A percentile compares a stretch with the other conserved stretches of the same genome.
phyloP scores from a whole-genome alignment of 2,329 filamentous ascomycete genomes.

The Epicoccum sorghinum region DNA sequence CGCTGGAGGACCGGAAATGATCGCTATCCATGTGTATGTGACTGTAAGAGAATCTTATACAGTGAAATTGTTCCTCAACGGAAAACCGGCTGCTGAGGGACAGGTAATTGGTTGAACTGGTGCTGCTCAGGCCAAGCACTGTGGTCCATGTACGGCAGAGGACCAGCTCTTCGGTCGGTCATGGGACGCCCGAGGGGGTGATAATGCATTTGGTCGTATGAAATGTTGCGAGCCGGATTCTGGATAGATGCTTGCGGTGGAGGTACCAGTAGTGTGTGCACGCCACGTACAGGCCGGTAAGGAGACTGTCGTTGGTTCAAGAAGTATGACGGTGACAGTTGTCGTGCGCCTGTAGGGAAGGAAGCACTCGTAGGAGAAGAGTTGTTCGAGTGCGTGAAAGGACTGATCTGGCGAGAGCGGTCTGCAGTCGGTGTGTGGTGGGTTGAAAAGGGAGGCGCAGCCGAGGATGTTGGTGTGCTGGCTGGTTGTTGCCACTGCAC shows the following conservation, averaged over 20 bases:
- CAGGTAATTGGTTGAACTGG: conserved; percentile 48
- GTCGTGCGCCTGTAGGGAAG: conserved; percentile 68
- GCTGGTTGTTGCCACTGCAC: conserved; percentile 58
- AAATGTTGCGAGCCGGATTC: conserved; percentile 51
- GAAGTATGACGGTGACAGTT: conserved; percentile 86
- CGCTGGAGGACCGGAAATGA: conserved; percentile 16
- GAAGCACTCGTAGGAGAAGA: conserved; percentile 74
- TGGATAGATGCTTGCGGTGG: conserved; percentile 81
- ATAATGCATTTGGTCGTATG: conserved; percentile 58
- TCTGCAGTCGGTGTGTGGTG: conserved; percentile 40
- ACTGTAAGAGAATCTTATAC: conserved; percentile 13
- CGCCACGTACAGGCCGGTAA: conserved; percentile 86
- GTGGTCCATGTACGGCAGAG: conserved; percentile 52
- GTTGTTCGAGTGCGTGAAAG: conserved; percentile 59
- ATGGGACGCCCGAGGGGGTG: conserved; percentile 55
- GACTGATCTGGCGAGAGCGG: conserved; percentile 58
- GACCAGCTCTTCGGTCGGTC: conserved; percentile 53
- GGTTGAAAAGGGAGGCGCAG: conserved; percentile 34
- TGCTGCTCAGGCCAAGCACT: conserved; percentile 47
- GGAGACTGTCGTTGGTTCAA: conserved; percentile 88
- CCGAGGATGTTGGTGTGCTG: conserved; percentile 41
- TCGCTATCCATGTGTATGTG: conserved; percentile 14
- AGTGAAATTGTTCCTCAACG: conserved; percentile 23
- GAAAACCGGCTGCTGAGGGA: conserved; percentile 47
- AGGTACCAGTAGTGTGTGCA: conserved; percentile 89